Conservation (phyloP, 1,284 basidiomycete genomes). For the Volvariella volvacea region DNA sequence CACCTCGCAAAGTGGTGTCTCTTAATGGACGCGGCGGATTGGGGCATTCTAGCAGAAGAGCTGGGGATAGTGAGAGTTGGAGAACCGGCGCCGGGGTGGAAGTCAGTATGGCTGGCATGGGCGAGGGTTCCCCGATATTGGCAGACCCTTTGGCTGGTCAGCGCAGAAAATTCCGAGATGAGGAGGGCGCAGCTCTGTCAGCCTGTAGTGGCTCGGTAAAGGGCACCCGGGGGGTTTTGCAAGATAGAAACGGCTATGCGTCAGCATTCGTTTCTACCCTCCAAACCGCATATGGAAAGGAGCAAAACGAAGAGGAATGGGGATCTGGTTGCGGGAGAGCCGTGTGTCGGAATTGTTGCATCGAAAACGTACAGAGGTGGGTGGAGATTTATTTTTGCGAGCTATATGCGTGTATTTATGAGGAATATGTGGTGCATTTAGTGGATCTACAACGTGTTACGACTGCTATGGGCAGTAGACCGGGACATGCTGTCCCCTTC, state of each 20-base stretch:
- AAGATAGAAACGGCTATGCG: no score
- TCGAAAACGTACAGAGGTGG: slow-evolving; percentile 23
- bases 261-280: no score
- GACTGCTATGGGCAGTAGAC: slow-evolving; percentile 19
- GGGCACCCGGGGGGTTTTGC: no score
- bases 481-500: no score
- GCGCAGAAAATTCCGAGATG: slow-evolving; percentile 15
- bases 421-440: slow-evolving; percentile 4
- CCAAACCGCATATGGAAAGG: no score
- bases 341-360: slow-evolving; percentile 25
- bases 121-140: neutral
- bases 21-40: no score
- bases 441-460: slow-evolving; percentile 22
- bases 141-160: slow-evolving; percentile 13
- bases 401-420: neutral
- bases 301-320: slow-evolving; percentile 11
- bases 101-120: neutral
- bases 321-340: slow-evolving; percentile 23
- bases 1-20: slow-evolving; percentile 10
- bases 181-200: no score
- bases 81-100: no score
- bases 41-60: no score
- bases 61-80: no score
- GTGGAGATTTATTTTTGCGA: slow-evolving; percentile 8
- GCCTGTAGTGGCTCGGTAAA: no score